Conservation (phyloP, 805 yeast species). For the Debaryomyces tyrocola region DNA sequence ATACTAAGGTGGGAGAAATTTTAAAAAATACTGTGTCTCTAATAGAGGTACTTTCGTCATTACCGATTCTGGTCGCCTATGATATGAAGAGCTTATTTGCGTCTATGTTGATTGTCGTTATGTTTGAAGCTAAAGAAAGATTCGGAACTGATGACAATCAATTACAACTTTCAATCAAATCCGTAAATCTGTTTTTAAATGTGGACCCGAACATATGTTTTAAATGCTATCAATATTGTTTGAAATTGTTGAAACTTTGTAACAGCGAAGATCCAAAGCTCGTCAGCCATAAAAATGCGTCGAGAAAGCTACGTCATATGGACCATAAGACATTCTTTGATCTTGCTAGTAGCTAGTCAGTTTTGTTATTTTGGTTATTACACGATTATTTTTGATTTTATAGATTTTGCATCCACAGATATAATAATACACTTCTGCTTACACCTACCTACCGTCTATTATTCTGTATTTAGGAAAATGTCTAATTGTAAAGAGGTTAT, state of each 20-base stretch:
- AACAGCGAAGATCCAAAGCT: conserved; percentile 20
- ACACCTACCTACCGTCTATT: too few relatives aligned
- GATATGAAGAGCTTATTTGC: conserved; percentile 34
- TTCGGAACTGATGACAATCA: conserved; percentile 9
- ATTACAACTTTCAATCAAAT: conserved; percentile 18
- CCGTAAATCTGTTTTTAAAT: conserved; percentile 13
- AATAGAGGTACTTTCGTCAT: conserved; percentile 37
- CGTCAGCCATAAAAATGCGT: conserved; percentile 22
- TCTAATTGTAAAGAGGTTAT: too few relatives aligned
- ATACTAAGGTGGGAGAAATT: conserved; percentile 14
- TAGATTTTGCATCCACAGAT: conserved; percentile 4
- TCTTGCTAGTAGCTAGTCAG: conserved; percentile 11
- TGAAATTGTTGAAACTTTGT: conserved; percentile 20
- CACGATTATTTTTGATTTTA: neutral
- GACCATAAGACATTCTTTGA: conserved; percentile 13
- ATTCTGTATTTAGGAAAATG: too few relatives aligned
- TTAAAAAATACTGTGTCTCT: conserved; percentile 30
- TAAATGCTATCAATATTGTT: conserved; percentile 26
- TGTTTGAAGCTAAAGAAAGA: conserved; percentile 20
- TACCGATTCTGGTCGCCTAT: conserved; percentile 38
- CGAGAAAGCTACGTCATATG: conserved; percentile 16
- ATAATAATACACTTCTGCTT: too few relatives aligned
- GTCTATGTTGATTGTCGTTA: conserved; percentile 20
- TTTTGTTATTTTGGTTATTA: neutral
- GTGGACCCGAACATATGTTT: conserved; percentile 16